Conservation (phyloP, 2,329 filamentous ascomycete species). For the Fusarium sacchari region DNA sequence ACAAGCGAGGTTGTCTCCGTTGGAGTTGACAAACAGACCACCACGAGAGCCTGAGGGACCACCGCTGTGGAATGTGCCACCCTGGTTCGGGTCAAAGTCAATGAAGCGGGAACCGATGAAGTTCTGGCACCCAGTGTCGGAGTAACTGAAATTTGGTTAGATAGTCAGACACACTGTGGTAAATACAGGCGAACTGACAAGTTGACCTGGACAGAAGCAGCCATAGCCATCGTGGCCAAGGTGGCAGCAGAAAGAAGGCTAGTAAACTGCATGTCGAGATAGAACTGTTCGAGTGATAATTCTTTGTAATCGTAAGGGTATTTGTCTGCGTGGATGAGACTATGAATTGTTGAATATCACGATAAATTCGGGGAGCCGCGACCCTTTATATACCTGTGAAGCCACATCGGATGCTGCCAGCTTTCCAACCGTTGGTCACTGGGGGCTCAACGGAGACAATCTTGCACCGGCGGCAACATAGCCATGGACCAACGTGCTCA, state of each 20-base stretch:
- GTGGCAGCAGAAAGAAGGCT: not conserved
- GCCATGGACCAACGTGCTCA: rapidly evolving
- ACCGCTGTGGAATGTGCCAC: not conserved
- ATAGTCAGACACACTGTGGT: rapidly evolving
- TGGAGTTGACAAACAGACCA: conserved; percentile 1
- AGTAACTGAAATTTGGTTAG: not conserved
- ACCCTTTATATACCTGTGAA: not conserved
- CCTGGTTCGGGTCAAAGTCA: not conserved
- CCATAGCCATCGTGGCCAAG: not conserved
- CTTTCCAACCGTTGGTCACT: rapidly evolving
- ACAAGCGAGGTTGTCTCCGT: not conserved
- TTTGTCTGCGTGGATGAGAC: not conserved
- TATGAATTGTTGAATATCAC: not conserved
- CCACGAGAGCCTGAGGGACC: not conserved
- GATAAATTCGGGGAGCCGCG: rapidly evolving
- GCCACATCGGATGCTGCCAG: rapidly evolving
- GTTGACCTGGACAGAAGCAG: conserved; percentile 9
- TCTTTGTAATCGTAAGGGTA: rapidly evolving
- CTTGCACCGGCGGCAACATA: no score
- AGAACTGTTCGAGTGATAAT: rapidly evolving
- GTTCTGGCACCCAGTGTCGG: conserved; percentile 1
- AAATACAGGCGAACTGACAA: not conserved
- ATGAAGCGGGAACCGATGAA: conserved; percentile 10
- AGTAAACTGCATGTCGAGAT: not conserved
- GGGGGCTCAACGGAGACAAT: rapidly evolving